Base-by-base conservation (phyloP, 345 rosid genomes). In the Firmiana major region DNA sequence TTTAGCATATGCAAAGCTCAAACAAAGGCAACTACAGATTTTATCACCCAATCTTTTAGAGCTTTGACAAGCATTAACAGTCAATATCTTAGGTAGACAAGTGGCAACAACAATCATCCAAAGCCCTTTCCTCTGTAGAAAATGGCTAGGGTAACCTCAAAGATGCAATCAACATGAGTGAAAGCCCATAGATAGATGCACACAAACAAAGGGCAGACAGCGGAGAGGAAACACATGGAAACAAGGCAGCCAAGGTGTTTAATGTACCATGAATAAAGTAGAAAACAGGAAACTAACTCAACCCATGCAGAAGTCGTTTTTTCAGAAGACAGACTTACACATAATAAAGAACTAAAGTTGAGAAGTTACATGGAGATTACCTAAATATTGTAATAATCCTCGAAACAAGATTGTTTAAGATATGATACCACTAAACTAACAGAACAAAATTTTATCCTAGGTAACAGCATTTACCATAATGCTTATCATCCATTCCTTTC, bases 401-500 rank as follows among this genome's bases (percentile, higher is more conserved):
- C 22, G 3, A 31, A 31, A 51, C 11, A 65, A n/a, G 62, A 75
- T 66, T 62, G 51, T 45, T 71, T 79, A 49, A 26, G 12, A 36
- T 34, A 71, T 67, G 42, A 55, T 55, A 7, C 42, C n/a, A 34
- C 62, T 46, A 73, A 36, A 3, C 17, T 9, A 54, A 55, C 24
- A 19, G 13, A 43, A 74, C 59, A 53, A 49, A 13, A 12, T 15
- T 73, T 36, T 38, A 31, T 31, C 22, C 28, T 38, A 49, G 36
- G 17, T 24, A 22, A 67, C n/a, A 67, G 22, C 46, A 55, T 73
- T 60, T 43, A n/a, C 31, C 51, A 31, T 26, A 57, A 57, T 40
- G 21, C 77, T 59, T 74, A 17, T 22, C 59, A 76, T 72, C 19
- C 51, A 42, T 36, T 76, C 46, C 73, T 12, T 38, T 51, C 16